A percentile compares a stretch with the other conserved stretches of the same genome.
Conservation (phyloP, 257 asterid genomes). For the Asclepias syriaca region DNA sequence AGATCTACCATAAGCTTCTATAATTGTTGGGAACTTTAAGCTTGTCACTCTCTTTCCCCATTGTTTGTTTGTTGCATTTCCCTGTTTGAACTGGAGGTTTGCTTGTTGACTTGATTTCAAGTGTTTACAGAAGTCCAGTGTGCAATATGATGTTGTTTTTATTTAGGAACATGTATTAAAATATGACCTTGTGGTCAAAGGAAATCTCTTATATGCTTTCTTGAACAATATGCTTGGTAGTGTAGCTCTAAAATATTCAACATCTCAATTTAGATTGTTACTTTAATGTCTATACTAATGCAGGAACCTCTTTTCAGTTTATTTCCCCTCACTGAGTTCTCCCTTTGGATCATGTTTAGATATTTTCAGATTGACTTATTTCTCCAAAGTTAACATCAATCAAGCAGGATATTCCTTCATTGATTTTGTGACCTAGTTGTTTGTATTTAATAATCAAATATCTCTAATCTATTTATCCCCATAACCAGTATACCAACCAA, state of each 20-base stretch:
- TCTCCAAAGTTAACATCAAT: too few species aligned
- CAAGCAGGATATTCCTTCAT: background rate
- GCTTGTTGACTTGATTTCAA: background rate
- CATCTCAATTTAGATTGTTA: too few species aligned
- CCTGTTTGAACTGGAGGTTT: slow-evolving; percentile 4
- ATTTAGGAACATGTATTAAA: background rate
- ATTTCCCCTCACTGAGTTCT: background rate
- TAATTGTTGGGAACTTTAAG: background rate
- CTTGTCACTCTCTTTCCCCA: background rate
- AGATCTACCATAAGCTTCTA: too few species aligned
- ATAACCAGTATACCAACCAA: background rate
- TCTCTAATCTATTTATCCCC: background rate
- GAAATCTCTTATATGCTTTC: background rate
- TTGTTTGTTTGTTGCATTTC: background rate
- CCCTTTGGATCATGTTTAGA: background rate
- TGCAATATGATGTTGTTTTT: background rate
- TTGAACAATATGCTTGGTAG: too few species aligned
- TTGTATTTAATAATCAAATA: background rate
- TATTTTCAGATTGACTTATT: background rate
- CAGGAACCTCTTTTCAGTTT: background rate
- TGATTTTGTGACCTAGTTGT: background rate
- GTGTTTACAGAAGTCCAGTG: background rate
- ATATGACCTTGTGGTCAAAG: background rate
- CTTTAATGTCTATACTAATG: background rate
- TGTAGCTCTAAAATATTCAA: too few species aligned